Evolutionary conservation across 331 rosid genomes (phyloP).

Genomic region (Cydonia oblonga): DNA sequence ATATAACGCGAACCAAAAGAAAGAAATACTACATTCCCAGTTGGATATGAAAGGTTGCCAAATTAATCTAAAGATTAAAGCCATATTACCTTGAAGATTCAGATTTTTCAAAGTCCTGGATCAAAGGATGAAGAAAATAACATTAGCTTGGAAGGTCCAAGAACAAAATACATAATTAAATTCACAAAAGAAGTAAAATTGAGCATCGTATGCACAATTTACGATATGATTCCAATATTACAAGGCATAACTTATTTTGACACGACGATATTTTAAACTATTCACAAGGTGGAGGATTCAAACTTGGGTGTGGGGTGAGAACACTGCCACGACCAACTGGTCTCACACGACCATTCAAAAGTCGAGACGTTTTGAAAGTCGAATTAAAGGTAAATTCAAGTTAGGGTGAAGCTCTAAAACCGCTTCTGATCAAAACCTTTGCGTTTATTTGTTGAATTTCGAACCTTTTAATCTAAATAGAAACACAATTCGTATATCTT

Average conservation of each 20-base stretch:
- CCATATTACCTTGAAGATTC: conserved; percentile 37
- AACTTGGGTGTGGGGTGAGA: background rate
- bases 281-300: background rate
- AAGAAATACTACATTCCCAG: background rate
- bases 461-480: background rate
- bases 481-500: background rate
- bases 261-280: too few species aligned
- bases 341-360: too few species aligned
- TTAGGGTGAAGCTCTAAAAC: background rate
- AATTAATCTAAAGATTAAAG: background rate
- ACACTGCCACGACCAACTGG: background rate
- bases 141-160: background rate
- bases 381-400: background rate
- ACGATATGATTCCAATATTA: background rate
- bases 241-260: too few species aligned
- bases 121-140: conserved; percentile 10
- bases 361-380: background rate
- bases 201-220: background rate
- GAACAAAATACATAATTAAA: background rate
- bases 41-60: background rate
- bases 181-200: background rate
- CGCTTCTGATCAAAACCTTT: background rate
- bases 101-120: conserved; percentile 39
- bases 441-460: background rate
- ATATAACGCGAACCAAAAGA: background rate